Conservation (phyloP, 768 basidiomycete species). For the Naematelia encephala region DNA sequence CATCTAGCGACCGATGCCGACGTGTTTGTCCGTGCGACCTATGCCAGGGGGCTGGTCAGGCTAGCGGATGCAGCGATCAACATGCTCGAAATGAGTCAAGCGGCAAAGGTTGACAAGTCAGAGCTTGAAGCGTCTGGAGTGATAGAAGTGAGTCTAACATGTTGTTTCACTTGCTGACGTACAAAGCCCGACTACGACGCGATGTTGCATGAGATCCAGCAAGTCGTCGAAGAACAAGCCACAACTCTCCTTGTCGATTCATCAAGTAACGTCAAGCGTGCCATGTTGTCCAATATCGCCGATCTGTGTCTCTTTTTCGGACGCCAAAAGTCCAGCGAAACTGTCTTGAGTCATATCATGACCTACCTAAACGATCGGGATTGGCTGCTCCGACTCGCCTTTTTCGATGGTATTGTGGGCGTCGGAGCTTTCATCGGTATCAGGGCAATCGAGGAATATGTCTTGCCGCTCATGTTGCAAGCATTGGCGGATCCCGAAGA, state of each 20-base stretch:
- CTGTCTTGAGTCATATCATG: constrained; percentile 83
- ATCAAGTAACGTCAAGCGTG: constrained; percentile 84
- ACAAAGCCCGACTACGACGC: constrained; percentile 85
- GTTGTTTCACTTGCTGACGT: constrained; percentile 9
- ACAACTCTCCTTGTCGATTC: constrained; percentile 81
- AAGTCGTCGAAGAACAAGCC: constrained; percentile 80
- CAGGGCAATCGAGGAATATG: constrained; percentile 89
- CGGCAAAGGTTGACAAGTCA: constrained; percentile 59
- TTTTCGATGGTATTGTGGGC: constrained; percentile 93
- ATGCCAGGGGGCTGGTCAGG: constrained; percentile 78
- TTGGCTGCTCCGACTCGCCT: constrained; percentile 84
- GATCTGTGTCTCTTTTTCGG: constrained; percentile 91
- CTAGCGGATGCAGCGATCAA: constrained; percentile 81
- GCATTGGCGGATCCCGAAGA: constrained; percentile 92
- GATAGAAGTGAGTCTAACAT: constrained; percentile 63
- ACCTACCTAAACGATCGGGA: constrained; percentile 76
- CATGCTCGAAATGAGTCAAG: constrained; percentile 91
- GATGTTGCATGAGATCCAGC: constrained; percentile 78
- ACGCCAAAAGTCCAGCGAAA: constrained; percentile 87
- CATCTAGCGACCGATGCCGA: constrained; percentile 80
- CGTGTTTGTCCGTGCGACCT: constrained; percentile 71
- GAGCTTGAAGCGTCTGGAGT: constrained; percentile 70
- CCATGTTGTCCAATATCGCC: constrained; percentile 80
- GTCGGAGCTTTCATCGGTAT: constrained; percentile 92
- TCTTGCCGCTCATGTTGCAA: constrained; percentile 93